Evolutionary conservation across 129 eudicot genomes (phyloP).

Genomic region (Apium graveolens): DNA sequence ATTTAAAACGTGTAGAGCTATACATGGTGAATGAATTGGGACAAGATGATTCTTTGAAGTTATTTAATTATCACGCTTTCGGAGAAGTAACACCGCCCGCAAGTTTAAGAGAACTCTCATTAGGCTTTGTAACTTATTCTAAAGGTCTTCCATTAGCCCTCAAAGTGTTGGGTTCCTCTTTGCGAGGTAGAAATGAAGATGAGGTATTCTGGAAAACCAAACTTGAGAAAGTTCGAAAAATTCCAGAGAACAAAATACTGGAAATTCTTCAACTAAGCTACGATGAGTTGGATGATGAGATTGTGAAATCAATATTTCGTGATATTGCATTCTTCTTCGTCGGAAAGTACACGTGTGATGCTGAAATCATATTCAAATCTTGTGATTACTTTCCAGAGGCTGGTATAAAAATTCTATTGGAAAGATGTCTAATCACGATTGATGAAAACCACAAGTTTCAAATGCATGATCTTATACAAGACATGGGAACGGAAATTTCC

Average conservation of each 20-base stretch:
- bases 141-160: constrained; percentile 23
- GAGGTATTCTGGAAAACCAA: background rate
- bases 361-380: background rate
- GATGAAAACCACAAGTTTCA: too few species aligned
- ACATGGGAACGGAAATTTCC: constrained; percentile 1
- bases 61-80: constrained; percentile 29
- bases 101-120: constrained; percentile 4
- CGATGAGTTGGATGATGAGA: background rate
- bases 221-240: background rate
- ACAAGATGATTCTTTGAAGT: constrained; percentile 12
- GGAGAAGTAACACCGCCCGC: background rate
- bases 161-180: constrained; percentile 29
- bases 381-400: background rate
- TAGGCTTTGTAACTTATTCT: constrained; percentile 9
- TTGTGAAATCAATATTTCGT: background rate
- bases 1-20: too few species aligned
- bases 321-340: constrained; percentile 16
- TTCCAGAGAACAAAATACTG: background rate
- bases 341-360: background rate
- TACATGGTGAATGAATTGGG: constrained; percentile 14
- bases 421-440: background rate
- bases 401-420: constrained; percentile 9
- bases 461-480: constrained; percentile 3
- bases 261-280: background rate
- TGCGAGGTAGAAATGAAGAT: background rate